Base-by-base conservation (phyloP, 2,329 filamentous ascomycete species). In the Ophiocordyceps camponoti-saundersi region DNA sequence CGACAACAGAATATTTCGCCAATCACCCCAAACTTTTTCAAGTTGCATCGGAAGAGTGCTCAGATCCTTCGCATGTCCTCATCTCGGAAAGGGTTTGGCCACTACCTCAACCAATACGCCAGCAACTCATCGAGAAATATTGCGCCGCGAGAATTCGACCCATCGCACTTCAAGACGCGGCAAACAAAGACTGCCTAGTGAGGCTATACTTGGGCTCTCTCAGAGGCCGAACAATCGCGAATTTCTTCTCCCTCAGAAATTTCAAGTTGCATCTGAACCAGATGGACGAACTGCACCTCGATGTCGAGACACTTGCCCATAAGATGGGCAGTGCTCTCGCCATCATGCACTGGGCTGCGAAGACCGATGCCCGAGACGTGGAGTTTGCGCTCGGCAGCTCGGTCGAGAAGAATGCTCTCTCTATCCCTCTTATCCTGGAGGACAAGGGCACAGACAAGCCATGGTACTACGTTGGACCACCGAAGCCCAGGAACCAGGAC, bases 181-280 rank as follows among this genome's bases (percentile, higher is more conserved):
- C 53, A 16, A 57, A 57, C 26, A 45, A 48, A 2, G 53, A 57
- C 32, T 57, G 54, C 39, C 46, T 56, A 3, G 52, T 55, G 3
- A 47, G 53, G 2, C 13, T 53, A 0, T 55, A 57, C 39, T 53
- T 59, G 5, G 53, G 55, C 2, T 50, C 50, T 0, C 44, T 36
- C 3, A 11, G 22, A 18, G 44, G 44, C 16, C 47, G 5, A n/a
- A 20, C 16, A 2, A 23, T 32, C 1, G 44, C 10, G 4, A 48
- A 29, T 3, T 57, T 54, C 49, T 60, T 56, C 40, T 58, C 55
- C 1, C 54, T 64, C 0, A 48, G 58, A 0, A 63, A 61, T 48
- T 58, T 62, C 44, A 57, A 60, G 30, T 30, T 64, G 7, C 55
- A 59, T 16, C 48, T 65, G 1, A 56, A 60, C 29, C 58, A 61